Base-by-base conservation (phyloP, 2,329 filamentous ascomycete genomes). In the Lasiodiplodia sp. region DNA sequence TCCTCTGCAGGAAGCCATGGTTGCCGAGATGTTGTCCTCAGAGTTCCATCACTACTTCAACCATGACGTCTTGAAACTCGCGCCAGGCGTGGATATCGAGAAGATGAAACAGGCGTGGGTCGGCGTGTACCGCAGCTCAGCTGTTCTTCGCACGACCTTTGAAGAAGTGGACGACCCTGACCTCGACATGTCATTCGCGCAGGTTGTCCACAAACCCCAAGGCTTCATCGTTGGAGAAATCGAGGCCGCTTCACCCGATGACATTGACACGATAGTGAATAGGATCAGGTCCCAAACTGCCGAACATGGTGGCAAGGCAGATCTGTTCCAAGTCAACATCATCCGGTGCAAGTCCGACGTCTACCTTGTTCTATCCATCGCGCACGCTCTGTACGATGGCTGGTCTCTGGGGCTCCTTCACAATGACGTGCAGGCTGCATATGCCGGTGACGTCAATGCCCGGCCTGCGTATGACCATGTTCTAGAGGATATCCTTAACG, bases 341-440 rank as follows among this genome's bases (percentile, higher is more conserved):
- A 72, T 83, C 23, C 70, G 76, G 18, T 75, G 79, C 23, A 67
- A 74, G 0, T 63, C 70, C 6, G 75, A 79, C 18, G 75, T 66
- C 3, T 86, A 85, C 68, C 73, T 88, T n/a, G 69, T 87, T 4
- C 77, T 97, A 1, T 94, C 93, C 0, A 89, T 97, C 49, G 87
- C 94, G 0, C 94, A 97, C 79, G 93, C 94, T 1, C 84, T 97
- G 23, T 97, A 97, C 72, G 94, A 97, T 75, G 94, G 94, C 0
- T 94, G 90, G 87, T 97, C 94, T 2, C 85, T 97, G 14, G 83
- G 84, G 3, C 81, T 96, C 18, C 79, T 97, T 1, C 93, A 96
- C 73, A 82, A 86, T 53, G 89, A 96, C 73, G 85, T 97, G 0
- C 79, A 84, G 18, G 82, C 79, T n/a, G 88, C 90, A 1, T 97